Evolutionary conservation across 306 rosid genomes (phyloP), one percentile per base, ranked within the genome.

Genomic region (Cyamopsis tetragonoloba): DNA sequence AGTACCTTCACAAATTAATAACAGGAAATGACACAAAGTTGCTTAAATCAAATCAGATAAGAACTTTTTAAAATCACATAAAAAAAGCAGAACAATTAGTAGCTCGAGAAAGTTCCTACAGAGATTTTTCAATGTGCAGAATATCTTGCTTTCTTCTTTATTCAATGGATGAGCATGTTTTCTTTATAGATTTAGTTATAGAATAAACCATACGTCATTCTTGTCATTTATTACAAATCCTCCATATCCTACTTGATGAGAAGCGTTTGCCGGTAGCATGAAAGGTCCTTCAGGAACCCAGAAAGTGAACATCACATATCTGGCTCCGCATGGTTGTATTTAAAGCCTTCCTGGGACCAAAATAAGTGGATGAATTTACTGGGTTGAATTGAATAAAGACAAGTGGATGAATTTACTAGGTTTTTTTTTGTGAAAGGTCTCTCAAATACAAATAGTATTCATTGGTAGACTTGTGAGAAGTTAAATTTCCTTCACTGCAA

Each of bases 221-320:
- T 76, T 74, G 6, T 88, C 85, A 38, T 86, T 93, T 83, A 89
- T 57, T 44, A 90, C 96, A 38, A 93, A 89, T 72, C 99, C 97
- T 11, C 99, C 99, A 46, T 89, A 78, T 70, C 99, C 99, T 24
- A 93, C 99, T 83, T 83, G 96, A 70, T 93, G 99, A 12, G 99
- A 88, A 2, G 99, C 99, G 69, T 93, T 93, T 5, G 86, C 82
- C 22, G 99, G 99, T 77, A 93, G 96, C 97, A 89, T 78, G 77
- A 84, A 83, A 55, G 95, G 99, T 53, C 93, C 97, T 10, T 89
- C 95, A 1, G 98, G 98, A 67, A 93, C 83, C 99, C 99, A 93
- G 66, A 80, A 85, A 15, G 99, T 93, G 73, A 93, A 71, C 99
- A 93, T 93, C 80, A 93, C 80, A 61, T 93, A 86, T 10, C 93